These are phyloP conservation scores for Trichomonascaceae sp. DNA, from an alignment of 1,139 yeast genomes.

Conservation along the genomic window DNA sequence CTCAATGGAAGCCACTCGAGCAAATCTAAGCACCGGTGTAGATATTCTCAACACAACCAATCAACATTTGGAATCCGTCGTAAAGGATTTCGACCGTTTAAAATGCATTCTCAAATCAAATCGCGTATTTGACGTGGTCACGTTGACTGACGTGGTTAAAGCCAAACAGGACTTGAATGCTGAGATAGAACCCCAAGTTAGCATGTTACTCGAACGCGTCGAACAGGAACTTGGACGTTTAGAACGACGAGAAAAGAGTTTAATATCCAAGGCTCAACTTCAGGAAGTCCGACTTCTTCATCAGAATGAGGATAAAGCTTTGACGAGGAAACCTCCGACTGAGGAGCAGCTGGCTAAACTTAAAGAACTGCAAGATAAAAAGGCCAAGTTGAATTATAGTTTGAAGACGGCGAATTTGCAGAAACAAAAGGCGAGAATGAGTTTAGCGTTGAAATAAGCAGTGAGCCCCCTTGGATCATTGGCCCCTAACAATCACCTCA, in stretches of 20 bases:
- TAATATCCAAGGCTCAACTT: slow-evolving; percentile 24
- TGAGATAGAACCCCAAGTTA: slow-evolving; percentile 28
- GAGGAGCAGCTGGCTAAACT: slow-evolving; percentile 35
- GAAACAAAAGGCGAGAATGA: slow-evolving; percentile 23
- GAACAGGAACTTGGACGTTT: slow-evolving; percentile 25
- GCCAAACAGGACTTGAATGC: slow-evolving; percentile 24
- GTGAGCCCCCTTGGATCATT: no score
- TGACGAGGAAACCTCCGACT: slow-evolving; percentile 20
- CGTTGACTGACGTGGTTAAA: slow-evolving; percentile 24
- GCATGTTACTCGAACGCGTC: slow-evolving; percentile 19
- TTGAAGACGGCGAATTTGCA: slow-evolving; percentile 31
- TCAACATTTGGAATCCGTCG: slow-evolving; percentile 16
- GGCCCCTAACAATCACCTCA: no score
- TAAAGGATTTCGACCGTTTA: slow-evolving; percentile 24
- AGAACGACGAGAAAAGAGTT: slow-evolving; percentile 22
- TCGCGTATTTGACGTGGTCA: slow-evolving; percentile 29
- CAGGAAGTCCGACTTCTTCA: slow-evolving; percentile 23
- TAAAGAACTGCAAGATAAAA: slow-evolving; percentile 33
- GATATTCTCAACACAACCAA: slow-evolving; percentile 18
- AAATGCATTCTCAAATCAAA: slow-evolving; percentile 21
- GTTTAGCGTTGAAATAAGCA: slow-evolving; percentile 13
- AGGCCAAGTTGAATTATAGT: slow-evolving; percentile 35
- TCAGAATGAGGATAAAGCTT: slow-evolving; percentile 11
- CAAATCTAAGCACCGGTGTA: slow-evolving; percentile 8
- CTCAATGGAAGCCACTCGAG: slow-evolving; percentile 8